phyloP scores from a whole-genome alignment of 1,284 basidiomycete genomes.

The Tetrapyrgos nigripes region DNA sequence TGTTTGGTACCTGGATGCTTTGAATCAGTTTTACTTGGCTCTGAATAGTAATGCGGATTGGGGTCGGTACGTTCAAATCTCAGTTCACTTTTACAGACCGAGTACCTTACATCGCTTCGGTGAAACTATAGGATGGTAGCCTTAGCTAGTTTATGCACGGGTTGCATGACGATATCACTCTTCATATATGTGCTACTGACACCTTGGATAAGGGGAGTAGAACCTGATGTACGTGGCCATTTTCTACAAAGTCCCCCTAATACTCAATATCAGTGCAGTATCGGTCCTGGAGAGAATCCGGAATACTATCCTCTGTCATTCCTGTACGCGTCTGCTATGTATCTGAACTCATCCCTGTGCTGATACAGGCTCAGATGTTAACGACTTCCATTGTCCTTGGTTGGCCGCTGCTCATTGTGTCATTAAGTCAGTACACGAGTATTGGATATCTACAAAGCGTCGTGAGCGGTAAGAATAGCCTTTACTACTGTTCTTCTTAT shows the following conservation, averaged over 20 bases:
- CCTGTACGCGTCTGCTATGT: conserved; percentile 42
- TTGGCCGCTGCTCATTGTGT: conserved; percentile 66
- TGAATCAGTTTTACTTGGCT: conserved; percentile 52
- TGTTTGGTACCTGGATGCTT: conserved; percentile 66
- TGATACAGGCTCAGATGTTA: conserved; percentile 47
- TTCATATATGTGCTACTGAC: conserved; percentile 75
- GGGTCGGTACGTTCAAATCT: conserved; percentile 52
- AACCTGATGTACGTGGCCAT: conserved; percentile 62
- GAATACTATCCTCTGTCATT: conserved; percentile 62
- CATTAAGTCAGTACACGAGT: conserved; percentile 67
- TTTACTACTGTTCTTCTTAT: conserved; percentile 5
- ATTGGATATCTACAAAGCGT: conserved; percentile 68
- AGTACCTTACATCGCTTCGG: conserved; percentile 6
- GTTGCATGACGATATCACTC: conserved; percentile 63
- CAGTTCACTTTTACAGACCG: background rate
- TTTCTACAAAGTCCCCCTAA: background rate
- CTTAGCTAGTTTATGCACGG: conserved; percentile 54
- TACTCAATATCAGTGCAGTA: conserved; percentile 48
- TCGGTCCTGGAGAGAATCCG: conserved; percentile 66
- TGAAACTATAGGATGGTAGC: conserved; percentile 52
- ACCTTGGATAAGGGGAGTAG: conserved; percentile 66
- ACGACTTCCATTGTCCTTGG: conserved; percentile 73
- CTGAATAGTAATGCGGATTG: conserved; percentile 46
- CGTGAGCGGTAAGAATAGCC: conserved; percentile 57
- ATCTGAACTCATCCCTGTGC: background rate